Base-by-base conservation (phyloP, 208 protist genomes). In the Phytomonas francai region DNA sequence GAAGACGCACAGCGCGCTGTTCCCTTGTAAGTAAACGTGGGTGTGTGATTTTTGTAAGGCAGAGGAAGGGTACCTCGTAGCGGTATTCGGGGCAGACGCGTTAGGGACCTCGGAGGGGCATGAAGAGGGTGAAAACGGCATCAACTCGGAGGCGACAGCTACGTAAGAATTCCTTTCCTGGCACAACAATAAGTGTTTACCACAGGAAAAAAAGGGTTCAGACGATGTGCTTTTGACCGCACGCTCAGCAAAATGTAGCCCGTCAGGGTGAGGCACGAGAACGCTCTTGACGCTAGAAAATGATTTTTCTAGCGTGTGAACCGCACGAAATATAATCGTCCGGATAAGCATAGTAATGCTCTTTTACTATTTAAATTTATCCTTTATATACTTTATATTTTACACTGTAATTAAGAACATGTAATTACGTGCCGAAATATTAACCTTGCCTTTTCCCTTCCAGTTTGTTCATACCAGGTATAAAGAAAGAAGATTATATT, bases 211-310 rank as follows among this genome's bases (percentile, higher is more conserved):
- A 42, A 71, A 77, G 14, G 76, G 81, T 0, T 74, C 71, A 28
- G 66, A 30, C 12, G 68, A 58, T 16, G 75, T 83, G 14, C 81
- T 74, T 70, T 93, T 93, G 32, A 91, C 88, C 0, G 88, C 88
- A 59, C 88, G 82, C 65, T 93, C 84, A 14, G 85, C 83, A 61
- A 93, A 85, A 70, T 78, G 80, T 0, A 93, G 79, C 12, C 68
- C 67, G 11, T 72, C 76, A 32, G 67, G 60, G 11, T 31, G 22
- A 45, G 19, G 39, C 25, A 27, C 27, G 22, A 28, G 22, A 30
- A 34, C 57, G 11, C 57, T 19, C 39, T 77, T 70, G 27, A 74
- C 67, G 30, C 6, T 42, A 58, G 71, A 72, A 8, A 78, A 64
- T 30, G 63, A 66, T 22, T 68, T 68, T 68, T 76, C 36, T 54